Evolutionary conservation across 768 basidiomycete genomes (phyloP).

Genomic region (Tremella mesenterica): DNA sequence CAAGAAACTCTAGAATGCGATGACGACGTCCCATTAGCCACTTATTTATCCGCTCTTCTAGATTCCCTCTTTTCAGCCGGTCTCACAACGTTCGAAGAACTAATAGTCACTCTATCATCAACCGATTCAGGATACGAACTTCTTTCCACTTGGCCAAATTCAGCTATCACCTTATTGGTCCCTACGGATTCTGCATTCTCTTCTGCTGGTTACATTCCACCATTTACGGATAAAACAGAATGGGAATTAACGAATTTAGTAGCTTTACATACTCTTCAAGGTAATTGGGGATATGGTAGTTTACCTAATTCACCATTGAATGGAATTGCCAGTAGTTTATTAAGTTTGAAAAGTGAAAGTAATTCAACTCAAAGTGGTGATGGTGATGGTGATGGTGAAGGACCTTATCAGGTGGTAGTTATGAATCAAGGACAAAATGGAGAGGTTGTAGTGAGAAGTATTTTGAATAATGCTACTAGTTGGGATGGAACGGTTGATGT

Average conservation of each 20-base stretch:
- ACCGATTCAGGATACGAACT: slow-evolving; percentile 24
- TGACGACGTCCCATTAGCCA: slow-evolving; percentile 14
- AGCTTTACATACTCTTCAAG: slow-evolving; percentile 18
- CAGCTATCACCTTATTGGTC: slow-evolving; percentile 19
- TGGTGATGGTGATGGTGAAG: neutral
- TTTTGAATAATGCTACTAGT: slow-evolving; percentile 19
- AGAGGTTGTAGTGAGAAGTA: slow-evolving; percentile 7
- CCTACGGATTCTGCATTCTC: slow-evolving; percentile 33
- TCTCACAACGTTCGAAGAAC: slow-evolving; percentile 29
- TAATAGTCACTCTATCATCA: slow-evolving; percentile 17
- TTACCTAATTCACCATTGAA: slow-evolving; percentile 2
- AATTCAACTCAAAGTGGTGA: slow-evolving; percentile 3
- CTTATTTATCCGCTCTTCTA: slow-evolving; percentile 27
- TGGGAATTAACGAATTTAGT: slow-evolving; percentile 14
- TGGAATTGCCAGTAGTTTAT: slow-evolving; percentile 7
- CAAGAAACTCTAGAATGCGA: slow-evolving; percentile 16
- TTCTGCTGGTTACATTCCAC: slow-evolving; percentile 17
- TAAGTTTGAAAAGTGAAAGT: neutral
- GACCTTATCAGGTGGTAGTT: slow-evolving; percentile 13
- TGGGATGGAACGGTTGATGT: slow-evolving; percentile 18
- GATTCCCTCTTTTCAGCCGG: slow-evolving; percentile 31
- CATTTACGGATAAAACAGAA: slow-evolving; percentile 7
- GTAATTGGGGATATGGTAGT: slow-evolving; percentile 10
- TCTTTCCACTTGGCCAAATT: slow-evolving; percentile 10
- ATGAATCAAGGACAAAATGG: slow-evolving; percentile 12